Evolutionary conservation across 2,329 filamentous ascomycete genomes (phyloP).

Genomic region (Dactylellina sp.): DNA sequence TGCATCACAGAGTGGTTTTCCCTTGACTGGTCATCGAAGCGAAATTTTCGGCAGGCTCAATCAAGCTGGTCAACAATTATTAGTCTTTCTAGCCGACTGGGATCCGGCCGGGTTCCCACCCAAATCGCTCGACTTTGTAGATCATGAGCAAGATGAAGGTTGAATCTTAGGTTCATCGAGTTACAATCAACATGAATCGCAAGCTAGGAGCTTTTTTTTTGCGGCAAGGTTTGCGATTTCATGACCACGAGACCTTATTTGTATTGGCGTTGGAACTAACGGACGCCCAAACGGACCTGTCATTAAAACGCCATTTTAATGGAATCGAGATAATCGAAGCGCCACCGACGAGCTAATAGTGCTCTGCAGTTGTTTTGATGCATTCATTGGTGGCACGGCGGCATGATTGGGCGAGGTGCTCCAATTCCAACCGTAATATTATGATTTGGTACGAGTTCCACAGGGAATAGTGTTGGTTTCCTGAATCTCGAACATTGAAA

Average conservation of each 20-base stretch:
- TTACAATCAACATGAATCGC: background rate
- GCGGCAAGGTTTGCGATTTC: slow-evolving; percentile 8
- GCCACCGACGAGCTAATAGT: slow-evolving; percentile 31
- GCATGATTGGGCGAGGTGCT: slow-evolving; percentile 27
- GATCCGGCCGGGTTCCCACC: background rate
- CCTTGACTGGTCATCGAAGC: background rate
- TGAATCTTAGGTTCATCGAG: background rate
- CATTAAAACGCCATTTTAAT: slow-evolving; percentile 49
- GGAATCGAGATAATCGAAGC: slow-evolving; percentile 36
- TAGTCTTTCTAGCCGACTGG: background rate
- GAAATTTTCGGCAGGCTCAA: background rate
- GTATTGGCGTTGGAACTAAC: slow-evolving; percentile 5
- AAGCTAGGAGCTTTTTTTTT: slow-evolving; percentile 6
- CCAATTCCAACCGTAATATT: slow-evolving; percentile 8
- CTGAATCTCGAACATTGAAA: slow-evolving; percentile 22
- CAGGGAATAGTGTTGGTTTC: background rate
- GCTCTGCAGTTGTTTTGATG: slow-evolving; percentile 31
- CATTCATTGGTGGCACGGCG: slow-evolving; percentile 29
- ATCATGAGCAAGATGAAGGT: background rate
- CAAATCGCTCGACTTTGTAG: background rate
- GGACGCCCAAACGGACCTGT: slow-evolving; percentile 22
- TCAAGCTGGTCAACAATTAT: too few relatives aligned
- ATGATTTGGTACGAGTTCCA: slow-evolving; percentile 16
- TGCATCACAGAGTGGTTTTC: slow-evolving; percentile 10
- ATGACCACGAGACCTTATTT: slow-evolving; percentile 10